Evolutionary conservation across 2,329 filamentous ascomycete genomes (phyloP), one percentile per base, ranked within the genome.

Genomic region (Pseudocercospora macadamiae): DNA sequence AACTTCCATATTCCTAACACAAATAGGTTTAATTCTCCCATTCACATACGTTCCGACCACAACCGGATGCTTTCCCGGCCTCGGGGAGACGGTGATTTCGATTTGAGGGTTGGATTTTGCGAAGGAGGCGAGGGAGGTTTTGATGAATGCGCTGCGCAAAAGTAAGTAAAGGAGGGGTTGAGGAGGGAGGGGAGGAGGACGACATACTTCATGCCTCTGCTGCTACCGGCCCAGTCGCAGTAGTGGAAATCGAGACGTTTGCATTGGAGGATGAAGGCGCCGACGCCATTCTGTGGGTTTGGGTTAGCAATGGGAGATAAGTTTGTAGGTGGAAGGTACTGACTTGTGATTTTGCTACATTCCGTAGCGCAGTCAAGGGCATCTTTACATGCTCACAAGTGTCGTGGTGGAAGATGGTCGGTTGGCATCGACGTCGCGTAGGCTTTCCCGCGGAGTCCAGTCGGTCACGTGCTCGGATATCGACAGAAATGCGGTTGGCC

Each of bases 211-310:
- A 97, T 97, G 73, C 95, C 95, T 71, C 81, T 86, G 34, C 93
- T 97, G 76, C 91, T 96, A 64, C 93, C 95, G 58, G 90, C 91
- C 86, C 89, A 93, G 83, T 97, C 92, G 82, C 95, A 97, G 81
- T 96, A 99, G 80, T 96, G 90, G 73, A 99, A 91, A 76, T 96
- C 91, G 75, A 99, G 82, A 73, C 89, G 90, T 82, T 91, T 96
- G 86, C 95, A 99, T 81, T 96, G 93, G 59, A 97, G 86, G 77
- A 99, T 91, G 82, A 97, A 97, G 74, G 93, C 90, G 71, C 93
- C 93, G 68, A 97, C 83, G 83, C 95, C 95, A 81, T 99, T 97
- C 93, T 97, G 70, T 18, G 44, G 12, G 32, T n/a, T 25, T 8
- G 28, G 19, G 18, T 61, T 28, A 59, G 47, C 5, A 26, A 23